Base-by-base conservation (phyloP, 2,329 filamentous ascomycete species). In the Pseudogymnoascus sp. region DNA sequence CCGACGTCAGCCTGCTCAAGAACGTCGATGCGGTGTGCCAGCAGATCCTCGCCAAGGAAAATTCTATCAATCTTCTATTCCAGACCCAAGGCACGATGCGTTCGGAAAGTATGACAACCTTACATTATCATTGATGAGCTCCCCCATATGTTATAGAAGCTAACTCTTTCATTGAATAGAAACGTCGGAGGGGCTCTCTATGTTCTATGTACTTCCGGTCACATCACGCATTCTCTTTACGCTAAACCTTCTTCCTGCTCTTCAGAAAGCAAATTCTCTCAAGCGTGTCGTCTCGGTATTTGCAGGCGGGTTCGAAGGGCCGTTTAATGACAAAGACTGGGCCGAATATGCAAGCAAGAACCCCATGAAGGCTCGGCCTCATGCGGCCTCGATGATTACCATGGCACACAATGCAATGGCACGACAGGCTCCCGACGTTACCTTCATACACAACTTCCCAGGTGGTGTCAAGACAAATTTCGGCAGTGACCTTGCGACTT, bases 151-250 rank as follows among this genome's bases (percentile, higher is more conserved):
- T 47, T 47, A 1, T 7, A 8, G 21, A 47, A 26, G 2, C 16
- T 60, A 60, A 60, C 35, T 44, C 16, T 14, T 42, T 19, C 4
- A 26, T 47, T 14, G n/a, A 19, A 33, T 53, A 82, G 83, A 85
- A 64, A 86, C 84, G 0, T 62, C 74, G 0, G 85, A 88, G 71
- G 81, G 81, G 0, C 73, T 88, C 1, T 76, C 82, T 56, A 73
- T 76, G 29, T 75, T 79, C 38, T 76, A 78, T 19, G 75, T 79
- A 6, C 74, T 86, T 10, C 74, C 75, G 6, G 81, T 81, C 72
- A 86, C 86, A 71, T 76, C 80, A 1, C 83, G 84, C 16, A 76
- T 80, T 59, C 81, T 82, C 47, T 81, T 86, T 68, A 75, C 80
- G 6, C 63, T 77, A 56, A 83, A 85, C 61, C 77, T 88, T 0